Percentiles rank a stretch among this genome's conserved stretches.
These are phyloP conservation scores for Lavandula angustifolia DNA, from an alignment of 257 asterid genomes.

Conservation along the genomic window DNA sequence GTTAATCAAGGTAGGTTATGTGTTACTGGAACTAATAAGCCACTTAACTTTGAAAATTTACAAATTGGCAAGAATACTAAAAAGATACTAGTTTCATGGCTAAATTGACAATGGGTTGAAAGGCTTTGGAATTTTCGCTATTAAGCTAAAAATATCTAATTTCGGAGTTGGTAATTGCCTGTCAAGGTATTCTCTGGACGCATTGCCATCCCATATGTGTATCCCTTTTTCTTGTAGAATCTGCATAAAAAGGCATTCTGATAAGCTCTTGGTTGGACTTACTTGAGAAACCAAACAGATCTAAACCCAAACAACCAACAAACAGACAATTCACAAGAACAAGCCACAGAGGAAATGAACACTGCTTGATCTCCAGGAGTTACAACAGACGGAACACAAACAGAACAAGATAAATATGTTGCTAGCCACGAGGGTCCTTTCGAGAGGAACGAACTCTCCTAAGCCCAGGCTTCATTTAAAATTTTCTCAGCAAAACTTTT, in stretches of 20 bases:
- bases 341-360: too few relatives aligned
- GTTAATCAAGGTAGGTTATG: background rate
- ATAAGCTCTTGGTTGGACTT: background rate
- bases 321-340: too few relatives aligned
- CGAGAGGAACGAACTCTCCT: too few relatives aligned
- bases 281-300: too few relatives aligned
- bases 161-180: conserved; percentile 43
- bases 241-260: conserved; percentile 39
- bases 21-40: background rate
- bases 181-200: conserved; percentile 74
- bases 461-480: too few relatives aligned
- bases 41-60: background rate
- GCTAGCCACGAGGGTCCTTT: too few relatives aligned
- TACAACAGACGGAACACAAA: too few relatives aligned
- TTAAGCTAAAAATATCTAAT: background rate
- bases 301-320: too few relatives aligned
- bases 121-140: background rate
- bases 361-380: too few relatives aligned
- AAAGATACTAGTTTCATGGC: background rate
- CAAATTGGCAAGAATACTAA: conserved; percentile 2
- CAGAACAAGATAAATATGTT: too few relatives aligned
- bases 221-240: conserved; percentile 67
- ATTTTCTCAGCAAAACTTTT: too few relatives aligned
- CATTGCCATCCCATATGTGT: conserved; percentile 82
- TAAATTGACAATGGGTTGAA: background rate